A percentile compares a stretch with the other conserved stretches of the same genome.
These are phyloP conservation scores for Amphicarpaea edgeworthii DNA, from an alignment of 306 rosid genomes.

Conservation along the genomic window DNA sequence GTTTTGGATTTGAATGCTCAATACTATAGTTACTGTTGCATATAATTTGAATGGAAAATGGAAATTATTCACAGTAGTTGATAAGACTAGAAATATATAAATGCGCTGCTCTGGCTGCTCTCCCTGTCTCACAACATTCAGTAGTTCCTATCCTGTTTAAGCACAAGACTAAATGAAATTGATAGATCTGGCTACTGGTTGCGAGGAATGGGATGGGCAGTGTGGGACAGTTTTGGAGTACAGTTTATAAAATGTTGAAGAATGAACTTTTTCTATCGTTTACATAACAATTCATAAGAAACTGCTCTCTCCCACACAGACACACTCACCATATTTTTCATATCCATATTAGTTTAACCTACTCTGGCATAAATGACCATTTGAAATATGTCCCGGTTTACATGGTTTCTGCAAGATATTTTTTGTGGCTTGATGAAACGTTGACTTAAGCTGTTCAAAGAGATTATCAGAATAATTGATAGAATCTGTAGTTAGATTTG, in stretches of 20 bases:
- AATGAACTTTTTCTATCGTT: neutral
- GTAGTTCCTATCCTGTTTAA: neutral
- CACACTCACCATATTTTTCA: neutral
- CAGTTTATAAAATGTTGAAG: neutral
- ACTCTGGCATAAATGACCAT: neutral
- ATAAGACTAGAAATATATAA: neutral
- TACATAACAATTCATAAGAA: neutral
- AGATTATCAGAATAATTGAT: too few relatives aligned
- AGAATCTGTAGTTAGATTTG: too few relatives aligned
- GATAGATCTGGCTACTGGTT: neutral
- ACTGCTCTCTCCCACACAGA: neutral
- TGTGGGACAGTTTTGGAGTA: neutral
- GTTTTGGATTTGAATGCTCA: slow-evolving; percentile 9
- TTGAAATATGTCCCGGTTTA: too few relatives aligned
- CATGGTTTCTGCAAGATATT: too few relatives aligned
- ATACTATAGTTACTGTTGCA: slow-evolving; percentile 10
- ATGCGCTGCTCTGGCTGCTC: neutral
- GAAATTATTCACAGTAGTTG: neutral
- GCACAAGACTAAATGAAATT: neutral
- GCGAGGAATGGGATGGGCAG: neutral
- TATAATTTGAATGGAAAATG: slow-evolving; percentile 15
- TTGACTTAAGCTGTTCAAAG: too few relatives aligned
- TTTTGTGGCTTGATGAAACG: too few relatives aligned
- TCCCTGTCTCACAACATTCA: neutral
- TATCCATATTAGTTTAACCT: neutral